Conservation (phyloP, 2,329 filamentous ascomycete genomes). For the Colletotrichum lentis region DNA sequence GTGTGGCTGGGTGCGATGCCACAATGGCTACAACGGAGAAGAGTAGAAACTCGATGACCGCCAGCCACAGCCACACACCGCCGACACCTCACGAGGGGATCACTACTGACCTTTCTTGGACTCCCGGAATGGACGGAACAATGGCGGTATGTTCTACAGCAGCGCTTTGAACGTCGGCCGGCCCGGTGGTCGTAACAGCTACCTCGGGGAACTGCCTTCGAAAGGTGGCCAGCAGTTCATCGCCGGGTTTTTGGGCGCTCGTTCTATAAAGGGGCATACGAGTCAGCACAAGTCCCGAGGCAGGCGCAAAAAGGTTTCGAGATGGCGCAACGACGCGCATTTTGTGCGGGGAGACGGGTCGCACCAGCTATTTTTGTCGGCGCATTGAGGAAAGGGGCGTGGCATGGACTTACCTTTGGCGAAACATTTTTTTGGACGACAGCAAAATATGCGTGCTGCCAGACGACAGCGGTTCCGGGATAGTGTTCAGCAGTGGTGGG, state of each 20-base stretch:
- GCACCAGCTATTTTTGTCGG: conserved; percentile 34
- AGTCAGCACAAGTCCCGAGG: conserved; percentile 28
- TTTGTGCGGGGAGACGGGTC: conserved; percentile 26
- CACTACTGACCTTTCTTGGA: conserved; percentile 35
- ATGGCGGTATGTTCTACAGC: conserved; percentile 45
- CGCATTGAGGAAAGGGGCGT: conserved; percentile 24
- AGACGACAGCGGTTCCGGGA: conserved; percentile 39
- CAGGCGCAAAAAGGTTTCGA: conserved; percentile 28
- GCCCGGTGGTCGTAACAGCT: conserved; percentile 59
- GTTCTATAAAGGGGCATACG: conserved; percentile 58
- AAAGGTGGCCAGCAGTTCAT: conserved; percentile 85
- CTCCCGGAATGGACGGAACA: conserved; percentile 20
- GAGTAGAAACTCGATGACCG: conserved; percentile 6
- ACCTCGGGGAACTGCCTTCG: conserved; percentile 84
- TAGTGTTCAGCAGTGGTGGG: conserved; percentile 25
- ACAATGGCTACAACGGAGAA: conserved; percentile 4
- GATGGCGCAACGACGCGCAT: conserved; percentile 23
- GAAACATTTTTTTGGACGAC: conserved; percentile 45
- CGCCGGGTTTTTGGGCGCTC: conserved; percentile 84
- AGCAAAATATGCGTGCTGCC: conserved; percentile 37
- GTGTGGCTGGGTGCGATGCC: conserved; percentile 15
- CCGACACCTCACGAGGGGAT: not conserved
- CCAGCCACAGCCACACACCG: not conserved
- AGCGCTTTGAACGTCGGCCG: conserved; percentile 50
- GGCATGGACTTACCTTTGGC: conserved; percentile 46